A percentile compares a stretch with the other conserved stretches of the same genome.
These are phyloP conservation scores for Aciculoconidium aculeatum DNA, from an alignment of 805 yeast species.

Conservation along the genomic window DNA sequence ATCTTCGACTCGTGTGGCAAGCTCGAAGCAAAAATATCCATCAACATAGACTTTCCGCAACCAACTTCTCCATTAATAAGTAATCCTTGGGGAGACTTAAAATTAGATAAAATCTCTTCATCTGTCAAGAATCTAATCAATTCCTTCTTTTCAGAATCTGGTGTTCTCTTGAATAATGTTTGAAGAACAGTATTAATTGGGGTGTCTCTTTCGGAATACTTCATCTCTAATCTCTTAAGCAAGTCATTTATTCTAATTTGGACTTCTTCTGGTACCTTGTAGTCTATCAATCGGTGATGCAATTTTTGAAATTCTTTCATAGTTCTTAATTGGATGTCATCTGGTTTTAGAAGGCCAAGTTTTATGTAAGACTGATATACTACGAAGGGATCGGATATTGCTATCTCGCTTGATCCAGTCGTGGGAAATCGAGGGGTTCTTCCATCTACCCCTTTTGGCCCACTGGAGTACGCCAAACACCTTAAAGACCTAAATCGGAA, in stretches of 20 bases:
- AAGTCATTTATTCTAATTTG: slow-evolving; percentile 38
- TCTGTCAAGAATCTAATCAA: slow-evolving; percentile 48
- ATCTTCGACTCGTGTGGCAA: slow-evolving; percentile 59
- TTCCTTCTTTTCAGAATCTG: slow-evolving; percentile 27
- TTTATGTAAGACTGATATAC: slow-evolving; percentile 50
- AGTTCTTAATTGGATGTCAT: slow-evolving; percentile 55
- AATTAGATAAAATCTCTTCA: slow-evolving; percentile 51
- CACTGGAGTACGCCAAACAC: slow-evolving; percentile 13
- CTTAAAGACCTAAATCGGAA: too few relatives aligned
- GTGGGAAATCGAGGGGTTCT: slow-evolving; percentile 24
- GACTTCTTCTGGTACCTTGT: slow-evolving; percentile 47
- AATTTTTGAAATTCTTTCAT: slow-evolving; percentile 59
- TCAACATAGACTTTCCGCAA: slow-evolving; percentile 67
- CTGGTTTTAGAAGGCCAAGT: slow-evolving; percentile 47
- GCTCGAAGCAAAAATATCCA: slow-evolving; percentile 65
- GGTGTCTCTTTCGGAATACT: slow-evolving; percentile 20
- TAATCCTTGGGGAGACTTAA: slow-evolving; percentile 61
- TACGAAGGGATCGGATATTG: slow-evolving; percentile 59
- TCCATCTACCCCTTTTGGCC: slow-evolving; percentile 36
- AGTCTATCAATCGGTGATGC: slow-evolving; percentile 53
- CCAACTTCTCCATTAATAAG: slow-evolving; percentile 64
- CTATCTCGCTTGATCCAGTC: slow-evolving; percentile 28
- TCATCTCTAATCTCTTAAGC: slow-evolving; percentile 27
- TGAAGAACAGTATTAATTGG: slow-evolving; percentile 10
- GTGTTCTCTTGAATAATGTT: slow-evolving; percentile 26